These are phyloP conservation scores for Pseudogymnoascus sp. DNA, from an alignment of 2,329 filamentous ascomycete species.

Conservation along the genomic window DNA sequence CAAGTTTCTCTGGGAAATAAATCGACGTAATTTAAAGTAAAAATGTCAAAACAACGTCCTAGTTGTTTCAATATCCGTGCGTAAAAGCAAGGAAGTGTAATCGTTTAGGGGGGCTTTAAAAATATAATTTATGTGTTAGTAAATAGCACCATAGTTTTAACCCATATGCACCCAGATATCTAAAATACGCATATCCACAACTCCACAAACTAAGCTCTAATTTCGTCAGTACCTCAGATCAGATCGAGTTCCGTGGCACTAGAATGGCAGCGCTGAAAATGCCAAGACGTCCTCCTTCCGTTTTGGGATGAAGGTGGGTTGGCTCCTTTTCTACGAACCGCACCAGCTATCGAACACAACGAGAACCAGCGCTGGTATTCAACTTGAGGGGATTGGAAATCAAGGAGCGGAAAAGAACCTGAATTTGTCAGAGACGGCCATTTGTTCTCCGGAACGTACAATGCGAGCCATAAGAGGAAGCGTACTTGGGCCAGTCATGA, in stretches of 20 bases:
- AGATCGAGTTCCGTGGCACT: background rate
- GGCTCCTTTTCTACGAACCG: background rate
- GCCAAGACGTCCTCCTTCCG: background rate
- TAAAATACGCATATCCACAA: background rate
- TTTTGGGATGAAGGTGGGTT: background rate
- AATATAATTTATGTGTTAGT: background rate
- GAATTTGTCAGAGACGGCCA: background rate
- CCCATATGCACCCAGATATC: background rate
- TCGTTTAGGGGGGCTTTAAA: background rate
- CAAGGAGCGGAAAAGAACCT: background rate
- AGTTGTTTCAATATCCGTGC: background rate
- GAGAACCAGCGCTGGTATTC: background rate
- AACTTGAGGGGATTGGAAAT: background rate
- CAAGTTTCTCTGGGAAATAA: slow-evolving; percentile 4
- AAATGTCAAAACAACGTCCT: background rate
- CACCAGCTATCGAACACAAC: background rate
- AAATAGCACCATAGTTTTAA: background rate
- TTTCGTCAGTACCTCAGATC: background rate
- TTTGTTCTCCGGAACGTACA: background rate
- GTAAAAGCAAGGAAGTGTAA: background rate
- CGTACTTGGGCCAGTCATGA: background rate
- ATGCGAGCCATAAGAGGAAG: background rate
- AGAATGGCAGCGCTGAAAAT: background rate
- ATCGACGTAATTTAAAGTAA: background rate
- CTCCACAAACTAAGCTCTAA: background rate